A percentile compares a stretch with the other conserved stretches of the same genome.
Evolutionary conservation across 306 rosid genomes (phyloP).

Genomic region (Corylus heterophylla): DNA sequence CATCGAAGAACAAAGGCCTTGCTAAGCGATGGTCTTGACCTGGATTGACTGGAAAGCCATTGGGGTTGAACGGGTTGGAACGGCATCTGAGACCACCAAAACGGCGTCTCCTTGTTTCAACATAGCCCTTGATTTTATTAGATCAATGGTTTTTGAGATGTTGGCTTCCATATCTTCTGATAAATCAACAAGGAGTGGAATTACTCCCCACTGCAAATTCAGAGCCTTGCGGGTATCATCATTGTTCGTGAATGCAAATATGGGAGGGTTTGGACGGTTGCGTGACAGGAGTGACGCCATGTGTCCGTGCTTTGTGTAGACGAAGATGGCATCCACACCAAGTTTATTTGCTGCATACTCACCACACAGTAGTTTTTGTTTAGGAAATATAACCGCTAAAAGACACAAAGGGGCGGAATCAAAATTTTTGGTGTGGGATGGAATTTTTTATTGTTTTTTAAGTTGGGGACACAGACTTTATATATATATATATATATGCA

Average conservation of each 20-base stretch:
- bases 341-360: slow-evolving; percentile 79
- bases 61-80: slow-evolving; percentile 51
- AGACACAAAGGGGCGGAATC: too few relatives aligned
- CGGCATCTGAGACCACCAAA: slow-evolving; percentile 72
- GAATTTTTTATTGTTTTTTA: too few relatives aligned
- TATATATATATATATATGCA: too few relatives aligned
- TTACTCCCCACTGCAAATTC: slow-evolving; percentile 85
- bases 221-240: slow-evolving; percentile 66
- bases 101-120: slow-evolving; percentile 63
- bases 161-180: slow-evolving; percentile 76
- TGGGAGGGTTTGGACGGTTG: slow-evolving; percentile 81
- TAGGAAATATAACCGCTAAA: background rate
- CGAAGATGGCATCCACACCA: slow-evolving; percentile 90
- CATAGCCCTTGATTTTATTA: slow-evolving; percentile 62
- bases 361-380: slow-evolving; percentile 8
- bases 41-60: slow-evolving; percentile 74
- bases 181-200: slow-evolving; percentile 61
- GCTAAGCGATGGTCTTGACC: slow-evolving; percentile 61
- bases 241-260: slow-evolving; percentile 77
- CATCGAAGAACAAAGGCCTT: background rate
- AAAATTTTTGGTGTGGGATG: too few relatives aligned
- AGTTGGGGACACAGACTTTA: too few relatives aligned
- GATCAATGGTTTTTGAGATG: slow-evolving; percentile 54
- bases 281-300: slow-evolving; percentile 90
- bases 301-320: slow-evolving; percentile 71